Conservation (phyloP, 2,329 filamentous ascomycete genomes). For the Gliomastix tumulicola region DNA sequence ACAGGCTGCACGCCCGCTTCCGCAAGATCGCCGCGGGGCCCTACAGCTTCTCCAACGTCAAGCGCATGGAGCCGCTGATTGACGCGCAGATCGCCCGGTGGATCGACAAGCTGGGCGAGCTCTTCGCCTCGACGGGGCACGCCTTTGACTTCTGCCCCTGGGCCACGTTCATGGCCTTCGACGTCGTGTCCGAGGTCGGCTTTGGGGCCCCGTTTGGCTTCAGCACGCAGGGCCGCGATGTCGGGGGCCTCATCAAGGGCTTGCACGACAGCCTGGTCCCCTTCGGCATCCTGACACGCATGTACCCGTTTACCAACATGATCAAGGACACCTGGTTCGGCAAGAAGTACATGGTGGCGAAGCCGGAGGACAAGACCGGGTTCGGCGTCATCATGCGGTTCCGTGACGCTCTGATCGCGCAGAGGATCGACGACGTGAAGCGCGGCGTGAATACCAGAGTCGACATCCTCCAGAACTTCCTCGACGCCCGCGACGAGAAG, state of each 20-base stretch:
- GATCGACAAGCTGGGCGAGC: slow-evolving; percentile 35
- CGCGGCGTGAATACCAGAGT: slow-evolving; percentile 29
- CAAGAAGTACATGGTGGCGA: slow-evolving; percentile 43
- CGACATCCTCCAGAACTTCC: slow-evolving; percentile 46
- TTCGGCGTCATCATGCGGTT: slow-evolving; percentile 52
- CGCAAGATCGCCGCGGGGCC: slow-evolving; percentile 47
- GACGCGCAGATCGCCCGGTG: slow-evolving; percentile 41
- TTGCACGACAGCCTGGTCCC: slow-evolving; percentile 44
- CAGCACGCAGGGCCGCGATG: slow-evolving; percentile 41
- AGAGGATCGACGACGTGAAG: slow-evolving; percentile 39
- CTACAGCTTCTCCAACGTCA: slow-evolving; percentile 49
- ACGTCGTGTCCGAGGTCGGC: slow-evolving; percentile 48
- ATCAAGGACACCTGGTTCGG: slow-evolving; percentile 44
- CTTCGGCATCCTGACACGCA: slow-evolving; percentile 42
- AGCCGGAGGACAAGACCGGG: slow-evolving; percentile 43
- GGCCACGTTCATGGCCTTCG: slow-evolving; percentile 50
- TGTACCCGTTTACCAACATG: slow-evolving; percentile 48
- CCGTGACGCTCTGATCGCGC: slow-evolving; percentile 42
- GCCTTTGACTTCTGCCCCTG: slow-evolving; percentile 48
- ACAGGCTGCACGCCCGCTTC: slow-evolving; percentile 40
- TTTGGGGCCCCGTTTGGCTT: slow-evolving; percentile 52
- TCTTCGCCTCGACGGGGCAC: slow-evolving; percentile 35
- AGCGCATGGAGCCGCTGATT: slow-evolving; percentile 51
- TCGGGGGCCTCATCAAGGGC: slow-evolving; percentile 44
- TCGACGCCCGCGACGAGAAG: slow-evolving; percentile 33